Conservation (phyloP, 306 rosid genomes). For the Alnus rubra region DNA sequence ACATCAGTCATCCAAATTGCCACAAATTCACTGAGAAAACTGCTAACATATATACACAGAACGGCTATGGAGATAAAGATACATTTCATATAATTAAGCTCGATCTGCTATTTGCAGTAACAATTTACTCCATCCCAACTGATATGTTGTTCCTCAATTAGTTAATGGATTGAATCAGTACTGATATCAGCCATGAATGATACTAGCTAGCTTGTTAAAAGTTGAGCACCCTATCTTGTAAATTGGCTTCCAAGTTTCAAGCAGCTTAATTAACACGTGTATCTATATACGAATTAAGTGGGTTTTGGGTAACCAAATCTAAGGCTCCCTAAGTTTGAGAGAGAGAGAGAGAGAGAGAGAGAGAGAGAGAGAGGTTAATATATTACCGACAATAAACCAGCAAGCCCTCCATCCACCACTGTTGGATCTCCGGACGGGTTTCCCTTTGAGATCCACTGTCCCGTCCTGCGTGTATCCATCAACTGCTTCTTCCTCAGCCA, state of each 20-base stretch:
- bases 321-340: background rate
- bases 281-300: no score
- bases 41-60: no score
- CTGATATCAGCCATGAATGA: background rate
- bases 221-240: background rate
- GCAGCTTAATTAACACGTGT: no score
- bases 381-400: slow-evolving; percentile 72
- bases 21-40: no score
- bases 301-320: background rate
- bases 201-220: no score
- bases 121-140: background rate
- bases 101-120: background rate
- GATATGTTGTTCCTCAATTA: background rate
- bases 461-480: slow-evolving; percentile 72
- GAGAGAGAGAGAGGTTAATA: slow-evolving; percentile 2
- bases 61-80: no score
- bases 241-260: background rate
- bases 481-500: slow-evolving; percentile 44
- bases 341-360: slow-evolving; percentile 9
- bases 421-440: slow-evolving; percentile 63
- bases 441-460: slow-evolving; percentile 74
- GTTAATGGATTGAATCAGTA: no score
- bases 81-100: background rate
- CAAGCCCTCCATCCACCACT: slow-evolving; percentile 90
- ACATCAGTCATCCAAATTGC: no score